These are phyloP conservation scores for Suillus subluteus DNA, from an alignment of 768 basidiomycete species.

Conservation along the genomic window DNA sequence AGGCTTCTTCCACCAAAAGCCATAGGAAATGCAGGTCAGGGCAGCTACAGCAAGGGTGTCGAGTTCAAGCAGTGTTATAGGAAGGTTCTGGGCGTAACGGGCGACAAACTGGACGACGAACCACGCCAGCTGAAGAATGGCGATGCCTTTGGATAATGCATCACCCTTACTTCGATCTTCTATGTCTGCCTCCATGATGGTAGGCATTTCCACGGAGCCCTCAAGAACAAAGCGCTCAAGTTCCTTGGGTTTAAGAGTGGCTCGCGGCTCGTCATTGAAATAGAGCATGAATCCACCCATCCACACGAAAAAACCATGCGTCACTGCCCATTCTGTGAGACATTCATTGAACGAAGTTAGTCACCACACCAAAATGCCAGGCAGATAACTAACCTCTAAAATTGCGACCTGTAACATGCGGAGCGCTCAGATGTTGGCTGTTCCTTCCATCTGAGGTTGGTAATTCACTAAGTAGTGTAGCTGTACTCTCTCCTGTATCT, in stretches of 20 bases:
- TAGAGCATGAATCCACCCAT: conserved; percentile 28
- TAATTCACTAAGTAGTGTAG: not conserved
- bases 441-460: not conserved
- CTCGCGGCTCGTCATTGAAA: not conserved
- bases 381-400: not conserved
- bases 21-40: conserved; percentile 35
- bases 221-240: not conserved
- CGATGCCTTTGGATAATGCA: conserved; percentile 37
- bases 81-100: conserved; percentile 26
- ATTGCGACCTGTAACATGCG: not conserved
- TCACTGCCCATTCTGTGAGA: conserved; percentile 7
- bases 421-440: not conserved
- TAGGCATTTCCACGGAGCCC: conserved; percentile 2
- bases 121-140: conserved; percentile 40
- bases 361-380: not conserved
- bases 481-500: not conserved
- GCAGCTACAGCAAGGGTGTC: conserved; percentile 38
- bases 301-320: conserved; percentile 21
- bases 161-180: conserved; percentile 24
- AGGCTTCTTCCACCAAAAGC: conserved; percentile 45
- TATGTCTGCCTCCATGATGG: conserved; percentile 14
- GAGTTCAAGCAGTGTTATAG: conserved; percentile 57
- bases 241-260: conserved; percentile 4
- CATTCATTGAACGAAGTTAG: too few relatives aligned
- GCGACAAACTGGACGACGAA: conserved; percentile 38